These are phyloP conservation scores for Tetrahymena borealis DNA, from an alignment of 73 alveolate genomes.

Conservation along the genomic window DNA sequence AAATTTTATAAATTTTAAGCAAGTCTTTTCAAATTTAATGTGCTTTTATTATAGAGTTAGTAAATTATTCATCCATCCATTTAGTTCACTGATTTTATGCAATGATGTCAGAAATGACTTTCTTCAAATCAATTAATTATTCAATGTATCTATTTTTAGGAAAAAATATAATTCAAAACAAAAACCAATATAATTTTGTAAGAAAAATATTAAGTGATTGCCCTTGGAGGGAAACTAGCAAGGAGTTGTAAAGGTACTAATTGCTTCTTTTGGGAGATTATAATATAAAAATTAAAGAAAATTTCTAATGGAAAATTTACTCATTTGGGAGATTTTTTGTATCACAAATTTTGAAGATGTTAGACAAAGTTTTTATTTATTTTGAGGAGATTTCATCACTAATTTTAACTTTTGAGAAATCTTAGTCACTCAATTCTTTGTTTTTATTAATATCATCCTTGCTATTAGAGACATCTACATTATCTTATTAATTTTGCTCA, in stretches of 20 bases:
- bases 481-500: background rate
- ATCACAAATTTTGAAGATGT: background rate
- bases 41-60: too few relatives aligned
- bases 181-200: background rate
- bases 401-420: background rate
- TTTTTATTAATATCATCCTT: background rate
- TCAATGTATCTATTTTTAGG: background rate
- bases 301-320: background rate
- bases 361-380: background rate
- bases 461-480: background rate
- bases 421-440: background rate
- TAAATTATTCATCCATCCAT: background rate
- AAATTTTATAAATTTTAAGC: too few relatives aligned
- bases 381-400: background rate
- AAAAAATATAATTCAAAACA: background rate
- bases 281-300: background rate
- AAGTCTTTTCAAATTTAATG: too few relatives aligned
- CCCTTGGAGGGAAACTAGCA: background rate
- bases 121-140: background rate
- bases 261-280: too few relatives aligned
- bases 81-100: background rate
- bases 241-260: too few relatives aligned
- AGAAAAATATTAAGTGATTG: background rate
- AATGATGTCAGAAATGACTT: background rate
- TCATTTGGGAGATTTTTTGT: background rate